These are phyloP conservation scores for Rosa persica DNA, from an alignment of 306 rosid species.

Conservation along the genomic window DNA sequence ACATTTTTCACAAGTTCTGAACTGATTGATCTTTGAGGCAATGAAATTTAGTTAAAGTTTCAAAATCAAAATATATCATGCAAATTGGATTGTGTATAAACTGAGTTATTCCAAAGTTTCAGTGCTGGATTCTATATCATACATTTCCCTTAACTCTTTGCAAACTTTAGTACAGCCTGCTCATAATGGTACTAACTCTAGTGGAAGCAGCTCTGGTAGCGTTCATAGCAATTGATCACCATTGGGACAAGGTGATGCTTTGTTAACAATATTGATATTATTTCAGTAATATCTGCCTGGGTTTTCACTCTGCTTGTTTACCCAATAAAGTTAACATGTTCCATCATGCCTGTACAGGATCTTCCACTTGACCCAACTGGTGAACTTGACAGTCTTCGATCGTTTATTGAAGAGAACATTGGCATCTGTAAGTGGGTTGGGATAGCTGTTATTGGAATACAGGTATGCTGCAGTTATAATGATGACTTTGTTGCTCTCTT, in stretches of 20 bases:
- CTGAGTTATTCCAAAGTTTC: not conserved
- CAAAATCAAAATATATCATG: not conserved
- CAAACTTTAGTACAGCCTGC: constrained; percentile 64
- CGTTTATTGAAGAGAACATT: constrained; percentile 64
- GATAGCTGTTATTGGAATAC: constrained; percentile 53
- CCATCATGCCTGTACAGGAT: constrained; percentile 57
- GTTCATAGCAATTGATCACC: constrained; percentile 71
- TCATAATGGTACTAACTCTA: constrained; percentile 47
- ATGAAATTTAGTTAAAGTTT: constrained; percentile 1
- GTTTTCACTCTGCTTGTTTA: constrained; percentile 17
- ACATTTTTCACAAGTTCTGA: not conserved
- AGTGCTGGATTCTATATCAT: not conserved
- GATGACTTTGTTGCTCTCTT: constrained; percentile 19
- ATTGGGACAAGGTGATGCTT: constrained; percentile 69
- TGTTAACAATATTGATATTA: not conserved
- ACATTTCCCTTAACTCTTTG: constrained; percentile 47
- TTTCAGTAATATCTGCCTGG: constrained; percentile 1
- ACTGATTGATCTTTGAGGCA: not conserved
- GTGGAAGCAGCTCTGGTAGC: constrained; percentile 75
- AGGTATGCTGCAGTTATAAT: constrained; percentile 52
- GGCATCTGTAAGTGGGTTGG: constrained; percentile 85
- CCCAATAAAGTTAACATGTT: constrained; percentile 9
- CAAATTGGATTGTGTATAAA: not conserved
- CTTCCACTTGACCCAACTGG: constrained; percentile 89
- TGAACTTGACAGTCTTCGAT: constrained; percentile 56